Conservation (phyloP, 805 yeast species). For the Cyberlindnera maclurae region DNA sequence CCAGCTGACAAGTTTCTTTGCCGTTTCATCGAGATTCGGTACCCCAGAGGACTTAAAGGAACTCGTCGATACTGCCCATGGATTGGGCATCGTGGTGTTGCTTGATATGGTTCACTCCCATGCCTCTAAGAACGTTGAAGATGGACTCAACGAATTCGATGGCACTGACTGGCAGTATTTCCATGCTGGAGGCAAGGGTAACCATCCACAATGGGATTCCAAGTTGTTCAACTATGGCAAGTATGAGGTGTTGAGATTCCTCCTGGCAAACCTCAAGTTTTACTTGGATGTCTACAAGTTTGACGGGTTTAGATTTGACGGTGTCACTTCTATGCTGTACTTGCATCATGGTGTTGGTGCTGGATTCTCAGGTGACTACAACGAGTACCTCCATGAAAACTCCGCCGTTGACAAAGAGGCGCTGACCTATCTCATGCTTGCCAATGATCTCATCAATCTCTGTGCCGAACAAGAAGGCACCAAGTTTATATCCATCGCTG, state of each 20-base stretch:
- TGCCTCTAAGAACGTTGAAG: constrained; percentile 89
- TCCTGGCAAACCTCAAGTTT: constrained; percentile 76
- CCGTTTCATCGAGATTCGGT: constrained; percentile 84
- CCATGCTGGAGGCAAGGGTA: constrained; percentile 87
- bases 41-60: constrained; percentile 93
- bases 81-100: constrained; percentile 76
- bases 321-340: constrained; percentile 91
- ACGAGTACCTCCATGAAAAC: constrained; percentile 76
- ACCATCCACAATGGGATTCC: constrained; percentile 94
- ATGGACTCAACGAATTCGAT: constrained; percentile 88
- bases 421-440: constrained; percentile 77
- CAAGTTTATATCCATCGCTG: constrained; percentile 76
- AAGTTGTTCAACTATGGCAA: constrained; percentile 85
- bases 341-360: constrained; percentile 81
- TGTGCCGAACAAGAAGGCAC: constrained; percentile 37
- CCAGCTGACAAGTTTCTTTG: constrained; percentile 89
- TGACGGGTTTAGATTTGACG: constrained; percentile 96
- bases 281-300: constrained; percentile 77
- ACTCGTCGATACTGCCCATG: constrained; percentile 86
- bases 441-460: constrained; percentile 67
- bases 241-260: constrained; percentile 84
- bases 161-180: constrained; percentile 94
- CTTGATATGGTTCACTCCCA: constrained; percentile 95
- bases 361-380: constrained; percentile 86
- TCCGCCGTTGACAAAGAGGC: constrained; percentile 84